Evolutionary conservation across 106 monocot species (phyloP), one percentile per base, ranked within the genome.

Genomic region (Dendrobium nobile): DNA sequence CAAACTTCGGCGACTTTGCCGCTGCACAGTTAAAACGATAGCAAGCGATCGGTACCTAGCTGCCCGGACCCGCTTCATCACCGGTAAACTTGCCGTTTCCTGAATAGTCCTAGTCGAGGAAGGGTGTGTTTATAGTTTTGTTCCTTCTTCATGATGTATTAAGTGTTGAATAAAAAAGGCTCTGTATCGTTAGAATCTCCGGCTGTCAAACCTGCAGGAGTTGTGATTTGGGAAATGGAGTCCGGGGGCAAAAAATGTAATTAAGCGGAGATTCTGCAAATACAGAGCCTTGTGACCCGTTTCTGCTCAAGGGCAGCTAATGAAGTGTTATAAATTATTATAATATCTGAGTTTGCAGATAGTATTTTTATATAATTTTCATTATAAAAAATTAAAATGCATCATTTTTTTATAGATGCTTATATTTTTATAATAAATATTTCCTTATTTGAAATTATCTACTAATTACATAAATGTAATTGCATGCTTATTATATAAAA

Each of bases 41-140:
- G 51, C 47, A 86, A 86, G 54, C 82, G 86, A 54, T 79, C 42
- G 48, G 75, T 86, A n/a, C 80, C 86, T 26, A 86, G 86, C 80
- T 83, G 86, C 42, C 86, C 86, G 15, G 86, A 86, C 42, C 86
- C 79, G 74, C 82, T 86, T 7, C 86, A 86, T 43, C 83, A 86
- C 76, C 61, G 86, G 79, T 82, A 86, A 77, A 47, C 40, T 54
- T 41, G 41, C 27, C 11, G 16, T 68, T 26, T 79, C 15, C 72
- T 28, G 55, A 67, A 67, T 81, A 64, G 67, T 64, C 77, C 16
- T 47, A 6, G 5, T 18, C 16, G 27, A n/a, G 54, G 37, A 8
- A 2, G 72, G 68, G 45, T 79, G 27, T 67, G n/a, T 13, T 74
- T 27, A 1, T 11, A 40, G 81, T 54, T 54, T 70, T 28, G 80